Evolutionary conservation across 495 filamentous ascomycete species (phyloP).

Genomic region (Letharia columbiana): DNA sequence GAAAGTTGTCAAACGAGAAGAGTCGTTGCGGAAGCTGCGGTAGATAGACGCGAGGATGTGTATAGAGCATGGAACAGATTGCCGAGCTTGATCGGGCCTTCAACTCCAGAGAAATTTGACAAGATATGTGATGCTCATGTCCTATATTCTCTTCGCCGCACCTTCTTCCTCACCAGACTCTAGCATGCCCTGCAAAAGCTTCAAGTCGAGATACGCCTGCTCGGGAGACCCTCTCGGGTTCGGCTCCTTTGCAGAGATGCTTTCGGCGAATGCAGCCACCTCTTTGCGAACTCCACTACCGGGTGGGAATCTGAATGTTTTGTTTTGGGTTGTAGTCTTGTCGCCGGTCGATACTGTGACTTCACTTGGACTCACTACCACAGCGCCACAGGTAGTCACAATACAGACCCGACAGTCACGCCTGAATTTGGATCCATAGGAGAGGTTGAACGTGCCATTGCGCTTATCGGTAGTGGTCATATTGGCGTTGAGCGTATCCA

Average conservation of each 20-base stretch:
- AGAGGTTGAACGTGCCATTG: conserved; percentile 19
- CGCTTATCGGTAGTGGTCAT: conserved; percentile 16
- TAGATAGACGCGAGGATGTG: background rate
- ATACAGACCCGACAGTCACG: conserved; percentile 16
- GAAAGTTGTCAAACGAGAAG: background rate
- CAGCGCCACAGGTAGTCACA: conserved; percentile 16
- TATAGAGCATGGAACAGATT: background rate
- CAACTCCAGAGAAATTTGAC: background rate
- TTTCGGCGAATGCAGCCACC: conserved; percentile 19
- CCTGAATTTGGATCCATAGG: conserved; percentile 13
- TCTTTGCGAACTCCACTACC: conserved; percentile 9
- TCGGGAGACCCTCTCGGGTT: conserved; percentile 14
- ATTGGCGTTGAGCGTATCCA: conserved; percentile 13
- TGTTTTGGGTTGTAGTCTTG: background rate
- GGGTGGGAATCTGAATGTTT: conserved; percentile 2
- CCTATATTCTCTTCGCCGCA: conserved; percentile 9
- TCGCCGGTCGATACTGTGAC: conserved; percentile 7
- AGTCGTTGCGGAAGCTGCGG: background rate
- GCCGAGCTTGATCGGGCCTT: background rate
- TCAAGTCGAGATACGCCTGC: conserved; percentile 17
- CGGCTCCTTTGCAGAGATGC: conserved; percentile 7
- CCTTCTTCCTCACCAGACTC: conserved; percentile 19
- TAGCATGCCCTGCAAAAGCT: conserved; percentile 17
- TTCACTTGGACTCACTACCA: conserved; percentile 10
- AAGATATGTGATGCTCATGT: background rate